Evolutionary conservation across 768 basidiomycete species (phyloP).

Genomic region (Termitomyces sp.): DNA sequence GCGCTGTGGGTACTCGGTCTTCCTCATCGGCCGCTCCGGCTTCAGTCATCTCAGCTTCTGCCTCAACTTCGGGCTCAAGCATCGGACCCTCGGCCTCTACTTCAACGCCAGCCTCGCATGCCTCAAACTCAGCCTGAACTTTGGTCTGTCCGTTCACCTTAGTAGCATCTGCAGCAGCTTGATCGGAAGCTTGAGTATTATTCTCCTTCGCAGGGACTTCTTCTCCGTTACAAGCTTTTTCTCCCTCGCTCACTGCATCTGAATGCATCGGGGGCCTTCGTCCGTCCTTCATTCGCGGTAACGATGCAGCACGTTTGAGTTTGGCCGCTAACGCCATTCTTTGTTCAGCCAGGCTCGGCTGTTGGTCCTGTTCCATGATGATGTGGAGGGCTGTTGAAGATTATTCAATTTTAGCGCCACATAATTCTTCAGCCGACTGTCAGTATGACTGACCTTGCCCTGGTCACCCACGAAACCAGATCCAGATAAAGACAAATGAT

Average conservation of each 20-base stretch:
- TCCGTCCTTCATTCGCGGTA: constrained; percentile 90
- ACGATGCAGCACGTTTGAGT: constrained; percentile 86
- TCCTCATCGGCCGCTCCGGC: constrained; percentile 31
- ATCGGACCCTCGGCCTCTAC: constrained; percentile 13
- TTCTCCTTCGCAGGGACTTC: constrained; percentile 25
- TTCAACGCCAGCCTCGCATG: constrained; percentile 3
- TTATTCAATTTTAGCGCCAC: constrained; percentile 8
- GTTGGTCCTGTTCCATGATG: constrained; percentile 42
- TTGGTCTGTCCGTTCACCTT: constrained; percentile 1
- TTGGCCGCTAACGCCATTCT: constrained; percentile 85
- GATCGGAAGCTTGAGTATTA: constrained; percentile 13
- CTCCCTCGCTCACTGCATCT: constrained; percentile 79
- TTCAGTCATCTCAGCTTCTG: constrained; percentile 28
- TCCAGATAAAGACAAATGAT: neutral
- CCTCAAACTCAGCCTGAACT: constrained; percentile 2
- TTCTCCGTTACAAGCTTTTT: constrained; percentile 45
- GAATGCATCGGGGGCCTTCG: constrained; percentile 82
- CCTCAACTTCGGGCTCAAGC: constrained; percentile 16
- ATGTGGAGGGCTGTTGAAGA: constrained; percentile 2
- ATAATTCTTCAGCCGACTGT: constrained; percentile 2
- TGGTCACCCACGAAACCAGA: constrained; percentile 7
- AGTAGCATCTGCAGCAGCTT: neutral
- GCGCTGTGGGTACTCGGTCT: constrained; percentile 40
- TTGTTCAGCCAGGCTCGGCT: constrained; percentile 58
- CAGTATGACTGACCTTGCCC: constrained; percentile 9